Base-by-base conservation (phyloP, 257 asterid species). In the Prunella vulgaris region DNA sequence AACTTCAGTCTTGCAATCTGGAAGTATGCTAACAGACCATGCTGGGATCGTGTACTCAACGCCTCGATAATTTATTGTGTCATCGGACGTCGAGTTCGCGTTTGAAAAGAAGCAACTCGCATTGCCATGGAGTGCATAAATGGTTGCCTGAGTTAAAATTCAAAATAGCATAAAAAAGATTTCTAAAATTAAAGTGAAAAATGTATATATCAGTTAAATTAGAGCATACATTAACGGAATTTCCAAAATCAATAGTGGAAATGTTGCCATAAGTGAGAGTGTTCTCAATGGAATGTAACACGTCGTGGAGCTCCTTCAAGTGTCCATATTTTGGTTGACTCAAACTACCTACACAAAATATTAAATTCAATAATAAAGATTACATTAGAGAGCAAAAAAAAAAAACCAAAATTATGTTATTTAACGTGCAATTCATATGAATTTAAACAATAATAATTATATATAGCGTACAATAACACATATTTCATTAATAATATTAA, bases 241-340 rank as follows among this genome's bases (percentile, higher is more conserved):
- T 81, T 46, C 78, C 89, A 8, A 69, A 73, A 12, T 82, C 72
- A 3, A 74, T 79, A 2, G 46, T 32, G 40, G 82, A 51, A 62
- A 83, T 51, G 25, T 83, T 78, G 15, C 97, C 95, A 42, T 77
- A 68, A 8, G 96, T 84, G 57, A 88, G 90, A 62, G 65, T 35
- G 64, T 84, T 77, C 78, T 87, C 96, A 4, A 90, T 58, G 0
- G 90, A 84, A 27, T 80, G 87, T 25, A 89, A 72, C 24, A 66
- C 84, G 32, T 78, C 73, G 33, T 92, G 97, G 28, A 92, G 97
- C 78, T 87, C 70, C 83, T 87, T 87, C 82, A 92, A 44, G 71
- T 92, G 96, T 1, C 97, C 95, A 66, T 84, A 89, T 56, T 92
- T 92, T 2, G 97, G 96, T 51, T 89, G 90, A 5, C 79, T 88